These are phyloP conservation scores for Mortierella alpina DNA, from an alignment of 192 early-diverging fungal genomes.

Conservation along the genomic window DNA sequence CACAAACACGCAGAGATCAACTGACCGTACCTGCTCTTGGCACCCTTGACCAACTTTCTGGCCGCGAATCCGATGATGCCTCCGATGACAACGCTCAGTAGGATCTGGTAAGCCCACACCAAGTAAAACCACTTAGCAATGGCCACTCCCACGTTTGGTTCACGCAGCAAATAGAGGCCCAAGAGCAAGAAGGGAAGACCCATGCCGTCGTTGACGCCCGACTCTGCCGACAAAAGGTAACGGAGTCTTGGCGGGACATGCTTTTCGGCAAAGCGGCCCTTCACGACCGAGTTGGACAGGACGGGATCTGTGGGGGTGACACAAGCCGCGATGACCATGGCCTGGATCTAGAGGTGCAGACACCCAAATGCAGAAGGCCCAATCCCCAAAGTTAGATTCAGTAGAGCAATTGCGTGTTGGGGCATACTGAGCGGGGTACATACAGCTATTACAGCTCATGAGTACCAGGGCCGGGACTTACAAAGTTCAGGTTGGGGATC, in stretches of 20 bases:
- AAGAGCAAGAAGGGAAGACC: conserved; percentile 88
- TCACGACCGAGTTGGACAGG: conserved; percentile 93
- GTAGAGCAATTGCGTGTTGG: background rate
- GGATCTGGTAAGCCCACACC: conserved; percentile 83
- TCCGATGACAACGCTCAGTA: conserved; percentile 78
- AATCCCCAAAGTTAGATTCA: background rate
- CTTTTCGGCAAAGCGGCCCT: conserved; percentile 92
- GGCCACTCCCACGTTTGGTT: conserved; percentile 64
- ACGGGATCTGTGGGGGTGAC: conserved; percentile 94
- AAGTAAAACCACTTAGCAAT: conserved; percentile 85
- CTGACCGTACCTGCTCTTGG: conserved; percentile 62
- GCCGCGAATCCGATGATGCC: conserved; percentile 73
- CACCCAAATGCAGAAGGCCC: background rate
- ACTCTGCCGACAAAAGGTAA: conserved; percentile 80
- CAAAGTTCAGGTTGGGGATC: conserved; percentile 63
- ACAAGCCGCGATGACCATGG: conserved; percentile 84
- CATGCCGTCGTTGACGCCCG: conserved; percentile 61
- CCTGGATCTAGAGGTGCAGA: conserved; percentile 63
- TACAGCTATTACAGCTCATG: background rate
- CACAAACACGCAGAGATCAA: no score
- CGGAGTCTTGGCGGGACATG: conserved; percentile 83
- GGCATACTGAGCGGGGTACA: background rate
- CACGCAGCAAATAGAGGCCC: conserved; percentile 74
- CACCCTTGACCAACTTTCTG: conserved; percentile 74
- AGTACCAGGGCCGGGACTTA: conserved; percentile 33